Conservation (phyloP, 2,329 filamentous ascomycete genomes). For the Colletotrichum sidae region DNA sequence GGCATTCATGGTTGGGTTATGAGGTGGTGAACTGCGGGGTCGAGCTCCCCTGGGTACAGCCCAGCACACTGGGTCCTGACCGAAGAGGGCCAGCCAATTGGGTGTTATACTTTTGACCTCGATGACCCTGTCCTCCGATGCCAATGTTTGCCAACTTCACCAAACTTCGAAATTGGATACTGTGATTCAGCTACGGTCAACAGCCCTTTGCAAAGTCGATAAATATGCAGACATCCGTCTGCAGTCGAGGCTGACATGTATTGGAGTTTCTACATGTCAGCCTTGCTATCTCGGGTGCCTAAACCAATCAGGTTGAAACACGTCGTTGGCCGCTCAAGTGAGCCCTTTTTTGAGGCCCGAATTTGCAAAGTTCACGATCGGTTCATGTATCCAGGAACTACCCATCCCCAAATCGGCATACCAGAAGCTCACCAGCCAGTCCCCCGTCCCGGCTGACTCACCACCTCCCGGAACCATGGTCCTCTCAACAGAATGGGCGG, state of each 20-base stretch:
- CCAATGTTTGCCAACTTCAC: not conserved
- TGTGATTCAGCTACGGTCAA: not conserved
- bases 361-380: conserved; percentile 2
- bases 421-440: too few relatives aligned
- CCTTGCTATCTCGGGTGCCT: conserved; percentile 5
- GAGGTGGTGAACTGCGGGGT: not conserved
- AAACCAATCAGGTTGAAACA: conserved; percentile 30
- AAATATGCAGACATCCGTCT: not conserved
- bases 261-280: conserved; percentile 1
- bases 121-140: not conserved
- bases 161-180: too few relatives aligned
- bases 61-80: conserved; percentile 2
- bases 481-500: conserved; percentile 15
- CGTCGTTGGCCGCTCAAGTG: conserved; percentile 10
- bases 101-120: conserved; percentile 31
- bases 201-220: not conserved
- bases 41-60: not conserved
- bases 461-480: too few relatives aligned
- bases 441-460: too few relatives aligned
- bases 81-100: conserved; percentile 21
- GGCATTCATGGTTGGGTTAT: not conserved
- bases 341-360: conserved; percentile 5
- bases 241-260: conserved; percentile 5
- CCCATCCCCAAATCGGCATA: too few relatives aligned
- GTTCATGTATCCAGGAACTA: too few relatives aligned